These are phyloP conservation scores for Lineolata rhizophorae DNA, from an alignment of 495 filamentous ascomycete species.

Conservation along the genomic window DNA sequence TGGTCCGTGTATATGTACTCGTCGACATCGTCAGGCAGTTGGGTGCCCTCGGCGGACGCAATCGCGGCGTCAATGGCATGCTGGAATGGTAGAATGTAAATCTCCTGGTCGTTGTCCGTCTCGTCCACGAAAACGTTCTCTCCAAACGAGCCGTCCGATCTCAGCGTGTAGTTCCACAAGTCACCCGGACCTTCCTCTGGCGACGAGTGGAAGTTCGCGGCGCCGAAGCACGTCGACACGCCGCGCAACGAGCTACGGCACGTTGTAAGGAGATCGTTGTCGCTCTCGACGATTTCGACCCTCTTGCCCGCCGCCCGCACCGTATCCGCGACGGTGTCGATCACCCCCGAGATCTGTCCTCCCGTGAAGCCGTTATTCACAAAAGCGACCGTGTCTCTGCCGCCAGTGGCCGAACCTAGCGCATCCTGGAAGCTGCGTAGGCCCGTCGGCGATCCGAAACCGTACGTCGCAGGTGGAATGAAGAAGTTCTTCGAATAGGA, in stretches of 20 bases:
- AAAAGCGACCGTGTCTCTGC: slow-evolving; percentile 37
- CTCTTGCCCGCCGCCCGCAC: slow-evolving; percentile 27
- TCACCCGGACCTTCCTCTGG: slow-evolving; percentile 45
- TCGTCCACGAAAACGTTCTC: slow-evolving; percentile 30
- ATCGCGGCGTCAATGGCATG: slow-evolving; percentile 52
- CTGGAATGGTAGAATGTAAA: slow-evolving; percentile 53
- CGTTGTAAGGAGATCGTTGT: slow-evolving; percentile 28
- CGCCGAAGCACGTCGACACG: slow-evolving; percentile 45
- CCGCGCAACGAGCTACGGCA: slow-evolving; percentile 45
- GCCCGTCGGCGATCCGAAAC: slow-evolving; percentile 31
- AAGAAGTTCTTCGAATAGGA: too few species aligned
- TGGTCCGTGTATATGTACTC: slow-evolving; percentile 51
- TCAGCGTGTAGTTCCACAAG: slow-evolving; percentile 61
- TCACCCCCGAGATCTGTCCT: slow-evolving; percentile 48
- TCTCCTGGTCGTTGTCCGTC: slow-evolving; percentile 38
- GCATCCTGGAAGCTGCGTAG: slow-evolving; percentile 35
- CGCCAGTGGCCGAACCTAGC: slow-evolving; percentile 20
- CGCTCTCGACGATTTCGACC: slow-evolving; percentile 26
- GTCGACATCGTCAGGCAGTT: slow-evolving; percentile 35
- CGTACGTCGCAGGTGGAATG: slow-evolving; percentile 23
- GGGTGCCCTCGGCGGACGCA: too few species aligned
- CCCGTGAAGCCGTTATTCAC: slow-evolving; percentile 44
- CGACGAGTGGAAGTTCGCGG: slow-evolving; percentile 46
- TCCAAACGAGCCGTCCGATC: slow-evolving; percentile 38
- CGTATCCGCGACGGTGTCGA: slow-evolving; percentile 28